phyloP scores from a whole-genome alignment of 2,329 filamentous ascomycete species.

The Colletotrichum musae region DNA sequence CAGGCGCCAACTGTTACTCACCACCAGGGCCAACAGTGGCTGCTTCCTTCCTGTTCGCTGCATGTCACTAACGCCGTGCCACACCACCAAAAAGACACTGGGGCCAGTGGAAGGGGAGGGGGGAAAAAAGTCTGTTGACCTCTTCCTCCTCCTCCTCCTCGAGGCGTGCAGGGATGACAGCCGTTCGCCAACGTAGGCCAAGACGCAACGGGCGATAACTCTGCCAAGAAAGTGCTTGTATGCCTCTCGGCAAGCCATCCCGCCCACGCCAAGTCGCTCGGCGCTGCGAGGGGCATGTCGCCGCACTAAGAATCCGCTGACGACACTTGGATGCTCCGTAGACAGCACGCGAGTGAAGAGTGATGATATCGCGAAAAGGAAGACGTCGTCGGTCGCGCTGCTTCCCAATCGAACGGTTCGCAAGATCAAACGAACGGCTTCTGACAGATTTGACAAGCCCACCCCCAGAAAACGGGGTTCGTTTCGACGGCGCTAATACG shows the following conservation, averaged over 20 bases:
- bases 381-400: slow-evolving; percentile 3
- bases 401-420: slow-evolving; percentile 22
- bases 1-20: no score
- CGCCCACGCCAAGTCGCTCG: slow-evolving; percentile 39
- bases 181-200: slow-evolving; percentile 26
- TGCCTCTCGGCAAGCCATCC: slow-evolving; percentile 40
- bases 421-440: slow-evolving; percentile 34
- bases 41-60: no score
- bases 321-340: slow-evolving; percentile 8
- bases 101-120: no score
- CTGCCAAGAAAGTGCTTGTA: slow-evolving; percentile 42
- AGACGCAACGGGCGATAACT: slow-evolving; percentile 34
- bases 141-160: no score
- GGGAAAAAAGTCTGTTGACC: no score
- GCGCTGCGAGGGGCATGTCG: slow-evolving; percentile 39
- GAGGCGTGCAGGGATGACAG: slow-evolving; percentile 20
- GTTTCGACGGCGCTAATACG: slow-evolving; percentile 1
- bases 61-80: no score
- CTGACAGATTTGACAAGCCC: slow-evolving; percentile 27
- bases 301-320: slow-evolving; percentile 24
- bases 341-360: background rate
- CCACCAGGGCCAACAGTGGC: no score
- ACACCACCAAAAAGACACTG: no score
- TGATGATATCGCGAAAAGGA: background rate
- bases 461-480: slow-evolving; percentile 15